Conservation (phyloP, 768 basidiomycete genomes). For the Termitomyces sp. region DNA sequence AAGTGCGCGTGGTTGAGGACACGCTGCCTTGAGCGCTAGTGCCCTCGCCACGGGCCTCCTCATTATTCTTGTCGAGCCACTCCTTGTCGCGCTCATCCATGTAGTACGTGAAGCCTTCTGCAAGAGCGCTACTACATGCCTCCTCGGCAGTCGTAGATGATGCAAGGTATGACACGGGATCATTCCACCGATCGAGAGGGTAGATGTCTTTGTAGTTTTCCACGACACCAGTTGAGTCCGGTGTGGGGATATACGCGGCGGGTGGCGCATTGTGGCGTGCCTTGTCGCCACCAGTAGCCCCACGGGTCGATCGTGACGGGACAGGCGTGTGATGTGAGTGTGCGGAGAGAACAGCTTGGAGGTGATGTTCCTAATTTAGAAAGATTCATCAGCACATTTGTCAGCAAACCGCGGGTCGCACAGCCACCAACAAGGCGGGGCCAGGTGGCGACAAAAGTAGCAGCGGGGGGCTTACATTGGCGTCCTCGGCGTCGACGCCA, state of each 20-base stretch:
- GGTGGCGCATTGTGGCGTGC: conserved; percentile 30
- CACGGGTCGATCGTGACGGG: conserved; percentile 25
- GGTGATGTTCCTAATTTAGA: conserved; percentile 47
- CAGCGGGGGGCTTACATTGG: conserved; percentile 69
- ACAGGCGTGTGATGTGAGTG: conserved; percentile 31
- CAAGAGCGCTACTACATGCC: conserved; percentile 51
- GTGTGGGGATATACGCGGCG: conserved; percentile 85
- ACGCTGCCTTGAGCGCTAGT: conserved; percentile 74
- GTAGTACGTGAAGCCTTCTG: conserved; percentile 80
- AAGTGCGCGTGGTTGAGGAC: conserved; percentile 52
- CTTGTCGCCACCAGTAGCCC: conserved; percentile 29
- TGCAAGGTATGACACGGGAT: conserved; percentile 74
- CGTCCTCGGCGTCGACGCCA: conserved; percentile 90
- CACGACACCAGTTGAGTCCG: conserved; percentile 80
- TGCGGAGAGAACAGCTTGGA: conserved; percentile 48
- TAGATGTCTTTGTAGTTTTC: conserved; percentile 80
- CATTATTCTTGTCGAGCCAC: conserved; percentile 93
- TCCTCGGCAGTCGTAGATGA: conserved; percentile 89
- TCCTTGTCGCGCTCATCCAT: conserved; percentile 96
- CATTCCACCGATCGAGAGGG: conserved; percentile 62
- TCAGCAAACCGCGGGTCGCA: conserved; percentile 50
- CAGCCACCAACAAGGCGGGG: conserved; percentile 41
- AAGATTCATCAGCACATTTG: conserved; percentile 38
- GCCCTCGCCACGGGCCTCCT: conserved; percentile 80
- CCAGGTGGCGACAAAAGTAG: conserved; percentile 29